Evolutionary conservation across 1,139 yeast species (phyloP).

Genomic region (Pichia sp.): DNA sequence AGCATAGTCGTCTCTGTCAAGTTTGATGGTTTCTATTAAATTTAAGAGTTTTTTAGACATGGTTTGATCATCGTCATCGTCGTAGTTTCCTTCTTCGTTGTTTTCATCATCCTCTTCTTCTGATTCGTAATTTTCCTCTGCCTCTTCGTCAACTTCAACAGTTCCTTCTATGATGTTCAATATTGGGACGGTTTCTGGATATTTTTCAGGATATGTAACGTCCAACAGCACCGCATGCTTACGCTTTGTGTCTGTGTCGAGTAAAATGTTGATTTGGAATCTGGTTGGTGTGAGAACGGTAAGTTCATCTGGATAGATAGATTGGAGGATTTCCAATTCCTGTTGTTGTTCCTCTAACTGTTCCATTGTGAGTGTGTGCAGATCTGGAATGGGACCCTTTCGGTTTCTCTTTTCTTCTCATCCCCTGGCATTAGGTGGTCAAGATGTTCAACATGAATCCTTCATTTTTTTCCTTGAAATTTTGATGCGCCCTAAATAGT

Average conservation of each 20-base stretch:
- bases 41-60: constrained; percentile 46
- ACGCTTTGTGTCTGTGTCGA: constrained; percentile 61
- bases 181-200: constrained; percentile 70
- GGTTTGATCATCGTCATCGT: constrained; percentile 44
- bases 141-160: constrained; percentile 34
- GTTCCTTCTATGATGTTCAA: constrained; percentile 38
- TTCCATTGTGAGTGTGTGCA: constrained; percentile 68
- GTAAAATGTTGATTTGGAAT: constrained; percentile 45
- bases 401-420: too few relatives aligned
- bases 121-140: too few relatives aligned
- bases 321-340: constrained; percentile 79
- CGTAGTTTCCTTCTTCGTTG: constrained; percentile 39
- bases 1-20: constrained; percentile 46
- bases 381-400: too few relatives aligned
- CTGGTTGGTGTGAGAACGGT: constrained; percentile 41
- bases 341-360: constrained; percentile 72
- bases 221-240: constrained; percentile 50
- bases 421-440: too few relatives aligned
- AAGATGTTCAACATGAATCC: constrained; percentile 7
- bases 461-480: neutral
- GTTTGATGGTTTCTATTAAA: constrained; percentile 55
- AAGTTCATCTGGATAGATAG: constrained; percentile 92
- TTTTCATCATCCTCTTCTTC: constrained; percentile 36
- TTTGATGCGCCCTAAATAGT: neutral
- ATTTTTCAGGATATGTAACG: constrained; percentile 66